phyloP scores from a whole-genome alignment of 345 rosid genomes.

The Nasturtium officinale region DNA sequence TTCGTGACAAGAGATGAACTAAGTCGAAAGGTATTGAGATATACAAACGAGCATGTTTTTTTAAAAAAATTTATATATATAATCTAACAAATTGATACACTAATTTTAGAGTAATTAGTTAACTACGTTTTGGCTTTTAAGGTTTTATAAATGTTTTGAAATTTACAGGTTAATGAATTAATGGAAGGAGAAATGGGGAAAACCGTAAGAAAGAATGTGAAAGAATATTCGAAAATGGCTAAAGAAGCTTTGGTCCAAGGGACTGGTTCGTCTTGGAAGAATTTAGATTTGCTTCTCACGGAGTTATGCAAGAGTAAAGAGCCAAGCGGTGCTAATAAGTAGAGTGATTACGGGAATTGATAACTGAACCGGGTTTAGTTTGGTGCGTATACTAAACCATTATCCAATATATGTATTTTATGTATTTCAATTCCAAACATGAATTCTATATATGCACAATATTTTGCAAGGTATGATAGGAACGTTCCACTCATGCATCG shows the following conservation, averaged over 20 bases:
- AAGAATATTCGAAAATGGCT: conserved; percentile 52
- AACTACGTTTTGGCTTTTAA: not conserved
- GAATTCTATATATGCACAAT: too few relatives aligned
- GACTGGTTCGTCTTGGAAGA: conserved; percentile 67
- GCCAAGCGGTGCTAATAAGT: not conserved
- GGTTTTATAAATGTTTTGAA: not conserved
- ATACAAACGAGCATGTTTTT: not conserved
- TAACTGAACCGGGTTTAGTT: not conserved
- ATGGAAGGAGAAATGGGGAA: conserved; percentile 71
- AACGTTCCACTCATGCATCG: too few relatives aligned
- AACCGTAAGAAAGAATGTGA: conserved; percentile 49
- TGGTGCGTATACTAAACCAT: not conserved
- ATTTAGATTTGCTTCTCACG: conserved; percentile 48
- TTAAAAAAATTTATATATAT: too few relatives aligned
- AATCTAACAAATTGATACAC: not conserved
- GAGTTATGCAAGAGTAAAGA: conserved; percentile 37
- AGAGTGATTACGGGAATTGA: not conserved
- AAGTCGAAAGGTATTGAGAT: conserved; percentile 38
- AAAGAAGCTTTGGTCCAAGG: conserved; percentile 52
- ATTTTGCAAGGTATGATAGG: too few relatives aligned
- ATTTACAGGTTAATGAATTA: conserved; percentile 50
- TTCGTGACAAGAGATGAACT: conserved; percentile 55
- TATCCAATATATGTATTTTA: conserved; percentile 1
- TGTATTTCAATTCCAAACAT: not conserved
- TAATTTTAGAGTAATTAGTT: not conserved